A percentile compares a stretch with the other conserved stretches of the same genome.
These are phyloP conservation scores for Phoma sp. DNA, from an alignment of 2,329 filamentous ascomycete genomes.

Conservation along the genomic window DNA sequence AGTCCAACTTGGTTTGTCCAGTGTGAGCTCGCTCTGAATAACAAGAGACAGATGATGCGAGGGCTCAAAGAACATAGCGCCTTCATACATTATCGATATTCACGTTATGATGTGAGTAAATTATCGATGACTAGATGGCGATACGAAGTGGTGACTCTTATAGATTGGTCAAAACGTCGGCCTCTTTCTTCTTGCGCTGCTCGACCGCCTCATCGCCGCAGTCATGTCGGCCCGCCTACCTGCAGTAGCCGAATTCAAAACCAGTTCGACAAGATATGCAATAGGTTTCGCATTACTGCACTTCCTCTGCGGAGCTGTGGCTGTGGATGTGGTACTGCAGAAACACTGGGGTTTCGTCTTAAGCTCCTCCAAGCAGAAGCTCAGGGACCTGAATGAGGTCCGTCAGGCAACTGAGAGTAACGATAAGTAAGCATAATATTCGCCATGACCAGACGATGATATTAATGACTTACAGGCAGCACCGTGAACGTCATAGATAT, in stretches of 20 bases:
- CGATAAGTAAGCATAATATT: not conserved
- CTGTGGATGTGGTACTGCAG: too few species aligned
- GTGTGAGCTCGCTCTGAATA: not conserved
- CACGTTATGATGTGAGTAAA: not conserved
- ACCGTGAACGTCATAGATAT: too few species aligned
- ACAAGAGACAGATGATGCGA: not conserved
- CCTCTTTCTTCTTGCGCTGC: too few species aligned
- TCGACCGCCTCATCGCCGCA: too few species aligned
- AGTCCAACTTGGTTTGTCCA: not conserved
- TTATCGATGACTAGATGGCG: not conserved
- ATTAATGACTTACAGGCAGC: not conserved
- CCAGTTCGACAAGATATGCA: not conserved
- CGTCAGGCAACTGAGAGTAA: not conserved
- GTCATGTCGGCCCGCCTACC: too few species aligned
- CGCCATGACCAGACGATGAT: not conserved
- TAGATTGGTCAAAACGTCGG: not conserved
- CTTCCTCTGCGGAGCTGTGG: not conserved
- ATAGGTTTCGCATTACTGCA: not conserved
- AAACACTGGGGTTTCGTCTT: not conserved
- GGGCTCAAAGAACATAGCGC: not conserved
- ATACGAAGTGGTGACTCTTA: not conserved
- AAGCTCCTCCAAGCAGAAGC: not conserved
- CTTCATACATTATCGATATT: too few species aligned
- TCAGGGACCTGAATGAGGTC: not conserved
- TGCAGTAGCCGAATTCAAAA: too few species aligned